Conservation (phyloP, 805 yeast genomes). For the Ogataea sp. region DNA sequence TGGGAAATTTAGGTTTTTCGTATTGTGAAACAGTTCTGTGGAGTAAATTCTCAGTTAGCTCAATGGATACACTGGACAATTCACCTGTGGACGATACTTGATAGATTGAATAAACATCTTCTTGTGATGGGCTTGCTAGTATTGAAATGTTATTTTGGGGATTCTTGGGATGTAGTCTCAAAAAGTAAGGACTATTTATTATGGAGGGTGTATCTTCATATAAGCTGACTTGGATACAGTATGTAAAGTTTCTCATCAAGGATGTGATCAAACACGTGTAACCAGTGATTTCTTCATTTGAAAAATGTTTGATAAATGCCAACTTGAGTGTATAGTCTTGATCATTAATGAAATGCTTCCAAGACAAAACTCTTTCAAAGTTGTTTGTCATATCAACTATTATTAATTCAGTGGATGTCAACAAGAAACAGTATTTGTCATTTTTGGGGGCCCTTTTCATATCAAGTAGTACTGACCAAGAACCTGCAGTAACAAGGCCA, state of each 20-base stretch:
- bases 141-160: not conserved
- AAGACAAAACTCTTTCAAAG: conserved; percentile 46
- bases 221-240: conserved; percentile 22
- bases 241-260: conserved; percentile 16
- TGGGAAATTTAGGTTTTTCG: not conserved
- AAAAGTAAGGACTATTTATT: conserved; percentile 16
- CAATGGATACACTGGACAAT: not conserved
- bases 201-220: conserved; percentile 11
- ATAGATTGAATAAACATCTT: not conserved
- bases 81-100: not conserved
- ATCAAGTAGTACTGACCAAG: conserved; percentile 48
- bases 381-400: conserved; percentile 33
- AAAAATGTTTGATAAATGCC: conserved; percentile 14
- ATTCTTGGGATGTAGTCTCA: conserved; percentile 12
- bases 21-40: not conserved
- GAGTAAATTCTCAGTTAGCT: not conserved
- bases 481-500: conserved; percentile 38
- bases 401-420: conserved; percentile 62
- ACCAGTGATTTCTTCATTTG: conserved; percentile 1
- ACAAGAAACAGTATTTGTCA: conserved; percentile 35
- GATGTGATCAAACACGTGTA: conserved; percentile 24
- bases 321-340: conserved; percentile 46
- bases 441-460: conserved; percentile 20
- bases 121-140: not conserved
- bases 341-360: conserved; percentile 62